phyloP scores from a whole-genome alignment of 768 basidiomycete genomes.

The Kwoniella newhampshirensis region DNA sequence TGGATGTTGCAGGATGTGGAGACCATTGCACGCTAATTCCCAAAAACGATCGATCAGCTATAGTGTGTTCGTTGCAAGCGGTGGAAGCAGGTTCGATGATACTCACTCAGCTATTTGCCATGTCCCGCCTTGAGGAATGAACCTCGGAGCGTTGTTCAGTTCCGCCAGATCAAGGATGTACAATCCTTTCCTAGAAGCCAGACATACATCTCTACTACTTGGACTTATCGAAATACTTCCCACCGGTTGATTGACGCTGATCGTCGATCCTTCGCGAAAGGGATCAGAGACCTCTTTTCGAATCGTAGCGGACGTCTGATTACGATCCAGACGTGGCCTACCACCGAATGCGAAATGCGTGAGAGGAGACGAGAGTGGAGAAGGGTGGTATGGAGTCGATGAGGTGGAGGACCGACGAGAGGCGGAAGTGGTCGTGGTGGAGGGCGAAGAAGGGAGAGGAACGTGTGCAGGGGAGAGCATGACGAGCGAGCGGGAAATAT shows the following conservation, averaged over 20 bases:
- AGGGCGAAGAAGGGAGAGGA: conserved; percentile 23
- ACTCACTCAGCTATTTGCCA: conserved; percentile 72
- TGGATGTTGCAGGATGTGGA: conserved; percentile 49
- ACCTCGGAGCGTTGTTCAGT: conserved; percentile 81
- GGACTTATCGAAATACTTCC: conserved; percentile 66
- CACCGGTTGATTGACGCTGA: conserved; percentile 54
- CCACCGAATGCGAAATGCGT: conserved; percentile 1
- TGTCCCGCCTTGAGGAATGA: conserved; percentile 91
- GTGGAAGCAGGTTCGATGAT: too few species aligned
- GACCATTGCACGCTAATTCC: conserved; percentile 52
- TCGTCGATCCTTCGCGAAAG: conserved; percentile 40
- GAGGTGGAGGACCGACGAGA: conserved; percentile 19
- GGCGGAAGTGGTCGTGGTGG: conserved; percentile 9
- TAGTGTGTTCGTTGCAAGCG: too few species aligned
- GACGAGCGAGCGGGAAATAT: background rate
- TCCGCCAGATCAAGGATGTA: conserved; percentile 93
- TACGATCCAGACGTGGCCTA: conserved; percentile 31
- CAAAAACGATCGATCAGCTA: background rate
- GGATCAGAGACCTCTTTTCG: conserved; percentile 20
- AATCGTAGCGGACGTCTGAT: conserved; percentile 23
- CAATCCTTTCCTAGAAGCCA: conserved; percentile 80
- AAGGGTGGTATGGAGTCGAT: conserved; percentile 19
- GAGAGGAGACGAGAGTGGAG: conserved; percentile 30
- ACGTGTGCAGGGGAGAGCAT: conserved; percentile 19
- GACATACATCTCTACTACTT: conserved; percentile 78